These are phyloP conservation scores for Manihot esculenta DNA, from an alignment of 441 rosid genomes.

Conservation along the genomic window DNA sequence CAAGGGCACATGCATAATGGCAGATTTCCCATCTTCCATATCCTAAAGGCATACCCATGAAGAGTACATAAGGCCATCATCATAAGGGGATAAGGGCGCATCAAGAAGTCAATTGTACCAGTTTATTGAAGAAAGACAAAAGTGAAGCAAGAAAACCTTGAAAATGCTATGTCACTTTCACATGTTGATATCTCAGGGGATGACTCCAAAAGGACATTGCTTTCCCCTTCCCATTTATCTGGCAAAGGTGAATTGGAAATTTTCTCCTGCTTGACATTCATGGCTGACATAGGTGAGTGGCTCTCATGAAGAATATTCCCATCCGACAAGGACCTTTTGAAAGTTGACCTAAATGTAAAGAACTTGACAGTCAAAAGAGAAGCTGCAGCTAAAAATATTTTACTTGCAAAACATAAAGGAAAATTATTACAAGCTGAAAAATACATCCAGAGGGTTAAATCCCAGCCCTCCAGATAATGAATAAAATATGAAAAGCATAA, in stretches of 20 bases:
- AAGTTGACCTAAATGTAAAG: conserved; percentile 53
- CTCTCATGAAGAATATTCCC: conserved; percentile 72
- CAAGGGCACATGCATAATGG: neutral
- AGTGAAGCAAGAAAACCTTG: conserved; percentile 53
- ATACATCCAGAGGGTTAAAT: neutral
- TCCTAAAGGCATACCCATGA: too few relatives aligned
- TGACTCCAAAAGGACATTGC: conserved; percentile 50
- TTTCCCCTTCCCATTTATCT: conserved; percentile 44
- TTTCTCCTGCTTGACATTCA: conserved; percentile 48
- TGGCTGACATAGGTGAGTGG: conserved; percentile 45
- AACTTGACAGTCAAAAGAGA: conserved; percentile 22
- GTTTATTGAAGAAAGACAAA: conserved; percentile 1
- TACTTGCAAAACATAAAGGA: neutral
- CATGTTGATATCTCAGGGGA: conserved; percentile 87
- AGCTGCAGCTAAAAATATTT: neutral
- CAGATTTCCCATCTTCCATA: neutral
- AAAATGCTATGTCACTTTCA: conserved; percentile 55
- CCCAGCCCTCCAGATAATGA: too few relatives aligned
- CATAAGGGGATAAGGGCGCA: neutral
- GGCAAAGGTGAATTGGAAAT: conserved; percentile 43
- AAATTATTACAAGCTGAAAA: neutral
- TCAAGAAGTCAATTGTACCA: neutral
- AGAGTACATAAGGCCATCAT: neutral
- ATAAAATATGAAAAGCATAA: too few relatives aligned
- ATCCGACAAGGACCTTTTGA: conserved; percentile 86